phyloP scores from a whole-genome alignment of 306 rosid genomes.

The Datisca glomerata region DNA sequence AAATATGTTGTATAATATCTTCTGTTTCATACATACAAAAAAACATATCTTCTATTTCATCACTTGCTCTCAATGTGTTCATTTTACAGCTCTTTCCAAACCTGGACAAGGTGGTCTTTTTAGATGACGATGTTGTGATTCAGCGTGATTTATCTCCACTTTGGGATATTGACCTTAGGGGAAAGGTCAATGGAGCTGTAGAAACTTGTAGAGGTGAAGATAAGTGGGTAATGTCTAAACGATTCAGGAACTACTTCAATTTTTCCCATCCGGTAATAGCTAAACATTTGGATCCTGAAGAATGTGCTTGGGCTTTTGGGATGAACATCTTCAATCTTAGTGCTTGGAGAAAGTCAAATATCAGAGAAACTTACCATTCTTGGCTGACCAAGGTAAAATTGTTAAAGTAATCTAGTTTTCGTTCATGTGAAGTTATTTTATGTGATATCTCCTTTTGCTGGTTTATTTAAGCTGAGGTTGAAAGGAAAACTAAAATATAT shows the following conservation, averaged over 20 bases:
- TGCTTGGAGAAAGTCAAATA: slow-evolving; percentile 68
- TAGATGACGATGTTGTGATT: slow-evolving; percentile 93
- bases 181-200: slow-evolving; percentile 94
- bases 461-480: too few relatives aligned
- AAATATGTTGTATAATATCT: too few relatives aligned
- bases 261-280: slow-evolving; percentile 79
- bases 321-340: slow-evolving; percentile 90
- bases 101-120: slow-evolving; percentile 86
- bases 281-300: slow-evolving; percentile 69
- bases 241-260: slow-evolving; percentile 83
- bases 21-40: too few relatives aligned
- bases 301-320: slow-evolving; percentile 99
- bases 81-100: slow-evolving; percentile 77
- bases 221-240: slow-evolving; percentile 95
- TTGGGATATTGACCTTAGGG: slow-evolving; percentile 83
- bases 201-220: slow-evolving; percentile 98
- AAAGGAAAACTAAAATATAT: too few relatives aligned
- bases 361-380: slow-evolving; percentile 75
- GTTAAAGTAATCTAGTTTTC: slow-evolving; percentile 6
- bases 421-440: background rate
- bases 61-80: slow-evolving; percentile 25
- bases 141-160: slow-evolving; percentile 80
- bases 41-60: too few relatives aligned
- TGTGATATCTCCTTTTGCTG: background rate
- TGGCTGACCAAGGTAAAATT: slow-evolving; percentile 83